phyloP scores from a whole-genome alignment of 208 protist genomes.

The Trypanosoma vivax region DNA sequence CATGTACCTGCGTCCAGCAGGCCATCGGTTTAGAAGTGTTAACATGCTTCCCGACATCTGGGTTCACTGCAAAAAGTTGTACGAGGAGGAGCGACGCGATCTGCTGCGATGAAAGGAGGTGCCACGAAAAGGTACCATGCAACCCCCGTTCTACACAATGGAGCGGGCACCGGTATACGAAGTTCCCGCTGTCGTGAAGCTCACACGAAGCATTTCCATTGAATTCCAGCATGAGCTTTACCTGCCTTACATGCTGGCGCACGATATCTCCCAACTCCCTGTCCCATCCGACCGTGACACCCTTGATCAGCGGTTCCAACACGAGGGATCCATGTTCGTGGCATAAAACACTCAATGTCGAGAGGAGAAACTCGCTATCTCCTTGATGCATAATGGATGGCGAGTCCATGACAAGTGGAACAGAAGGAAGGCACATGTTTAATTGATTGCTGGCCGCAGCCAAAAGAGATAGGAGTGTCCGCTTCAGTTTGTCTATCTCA shows the following conservation, averaged over 20 bases:
- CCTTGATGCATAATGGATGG: conserved; percentile 8
- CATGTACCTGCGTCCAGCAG: conserved; percentile 45
- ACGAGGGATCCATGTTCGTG: conserved; percentile 51
- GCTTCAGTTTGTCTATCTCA: conserved; percentile 38
- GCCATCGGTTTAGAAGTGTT: conserved; percentile 35
- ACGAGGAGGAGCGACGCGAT: conserved; percentile 59
- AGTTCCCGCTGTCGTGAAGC: conserved; percentile 27
- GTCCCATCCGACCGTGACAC: conserved; percentile 73
- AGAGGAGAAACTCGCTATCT: conserved; percentile 50
- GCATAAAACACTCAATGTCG: conserved; percentile 56
- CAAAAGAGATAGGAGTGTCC: conserved; percentile 31
- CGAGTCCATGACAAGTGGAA: conserved; percentile 40
- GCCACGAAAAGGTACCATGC: conserved; percentile 35
- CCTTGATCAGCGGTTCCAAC: conserved; percentile 66
- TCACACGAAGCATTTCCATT: conserved; percentile 41
- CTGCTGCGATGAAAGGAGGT: conserved; percentile 62
- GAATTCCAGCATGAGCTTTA: conserved; percentile 45
- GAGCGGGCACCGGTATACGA: conserved; percentile 72
- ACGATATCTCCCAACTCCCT: conserved; percentile 53
- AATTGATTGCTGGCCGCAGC: conserved; percentile 39
- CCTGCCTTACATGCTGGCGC: conserved; percentile 42
- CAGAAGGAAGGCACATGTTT: conserved; percentile 36
- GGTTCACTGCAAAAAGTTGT: conserved; percentile 45
- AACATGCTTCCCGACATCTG: conserved; percentile 26
- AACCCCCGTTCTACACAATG: conserved; percentile 39